A percentile compares a stretch with the other conserved stretches of the same genome.
These are phyloP conservation scores for Wolfiporia cocos DNA, from an alignment of 1,284 basidiomycete genomes.

Conservation along the genomic window DNA sequence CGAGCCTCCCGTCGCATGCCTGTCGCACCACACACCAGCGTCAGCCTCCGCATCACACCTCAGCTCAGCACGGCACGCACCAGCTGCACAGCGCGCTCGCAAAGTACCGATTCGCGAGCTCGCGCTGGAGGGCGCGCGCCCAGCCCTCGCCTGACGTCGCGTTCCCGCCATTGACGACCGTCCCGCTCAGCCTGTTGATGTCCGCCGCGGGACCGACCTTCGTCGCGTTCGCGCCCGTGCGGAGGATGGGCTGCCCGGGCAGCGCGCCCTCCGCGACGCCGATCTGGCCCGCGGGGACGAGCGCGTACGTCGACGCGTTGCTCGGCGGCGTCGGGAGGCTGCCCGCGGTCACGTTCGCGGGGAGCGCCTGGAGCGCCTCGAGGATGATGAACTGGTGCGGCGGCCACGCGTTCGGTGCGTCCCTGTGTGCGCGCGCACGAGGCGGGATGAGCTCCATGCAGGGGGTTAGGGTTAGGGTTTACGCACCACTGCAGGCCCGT, in stretches of 20 bases:
- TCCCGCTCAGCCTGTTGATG: slow-evolving; percentile 51
- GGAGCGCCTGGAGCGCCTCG: slow-evolving; percentile 70
- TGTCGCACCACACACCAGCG: slow-evolving; percentile 14
- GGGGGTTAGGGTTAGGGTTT: slow-evolving; percentile 4
- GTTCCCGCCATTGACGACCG: slow-evolving; percentile 73
- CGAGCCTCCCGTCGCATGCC: slow-evolving; percentile 78
- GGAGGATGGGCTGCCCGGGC: slow-evolving; percentile 55
- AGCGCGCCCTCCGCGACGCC: slow-evolving; percentile 61
- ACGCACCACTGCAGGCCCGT: slow-evolving; percentile 79
- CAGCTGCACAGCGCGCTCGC: slow-evolving; percentile 85
- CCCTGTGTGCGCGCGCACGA: too few species aligned
- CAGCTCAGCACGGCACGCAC: slow-evolving; percentile 48
- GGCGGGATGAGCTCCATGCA: neutral
- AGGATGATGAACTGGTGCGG: slow-evolving; percentile 84
- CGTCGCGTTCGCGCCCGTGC: slow-evolving; percentile 45
- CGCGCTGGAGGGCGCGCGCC: slow-evolving; percentile 56
- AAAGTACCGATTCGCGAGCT: slow-evolving; percentile 80
- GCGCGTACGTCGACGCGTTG: slow-evolving; percentile 53
- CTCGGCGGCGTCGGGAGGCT: slow-evolving; percentile 41
- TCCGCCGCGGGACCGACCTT: slow-evolving; percentile 49
- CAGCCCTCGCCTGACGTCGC: slow-evolving; percentile 60
- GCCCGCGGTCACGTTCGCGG: slow-evolving; percentile 55
- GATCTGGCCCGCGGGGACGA: slow-evolving; percentile 74
- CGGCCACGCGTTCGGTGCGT: slow-evolving; percentile 77
- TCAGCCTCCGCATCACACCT: too few species aligned